Evolutionary conservation across 2,329 filamentous ascomycete species (phyloP), one percentile per base, ranked within the genome.

Genomic region (Corynespora cassiicola): DNA sequence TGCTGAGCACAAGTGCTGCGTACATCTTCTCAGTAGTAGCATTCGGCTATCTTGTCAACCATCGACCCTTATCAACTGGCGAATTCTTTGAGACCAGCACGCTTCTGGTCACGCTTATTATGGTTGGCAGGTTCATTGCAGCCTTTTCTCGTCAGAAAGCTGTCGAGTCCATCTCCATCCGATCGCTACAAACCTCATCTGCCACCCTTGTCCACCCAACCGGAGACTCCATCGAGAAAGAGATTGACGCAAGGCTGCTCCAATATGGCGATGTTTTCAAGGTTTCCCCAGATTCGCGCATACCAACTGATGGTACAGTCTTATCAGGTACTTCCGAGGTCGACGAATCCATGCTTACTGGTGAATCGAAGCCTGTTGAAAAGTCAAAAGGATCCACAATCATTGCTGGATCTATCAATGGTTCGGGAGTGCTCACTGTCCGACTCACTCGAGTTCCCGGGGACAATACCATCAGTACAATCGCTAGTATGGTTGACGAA

Each of bases 311-410:
- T 52, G 88, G 87, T 0, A 79, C 74, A 0, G 77, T 91, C 1
- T 47, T 85, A 0, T 64, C 66, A 1, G 88, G 88, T 0, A 66
- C 65, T 0, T 84, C 80, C 0, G 86, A 88, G 39, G 74, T 89
- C 0, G 78, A 92, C 54, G 88, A 92, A 59, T 88, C 86, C 0
- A 87, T 89, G 81, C 61, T 92, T 5, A 92, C 88, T 0, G 88
- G 88, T 0, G 88, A 94, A 58, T 77, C 79, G 0, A 65, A 58
- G 0, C 82, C 80, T 0, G 75, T 88, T 0, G 71, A 73, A 10
- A 90, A 91, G 54, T 35, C 54, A 0, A 25, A 58, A 1, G 76
- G 76, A 0, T 79, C 76, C 1, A 23, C 52, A 0, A 73, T 90
- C 2, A 77, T 89, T 39, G 87, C 87, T 5, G 86, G 86, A 0